Conservation (phyloP, 306 rosid species). For the peach (Prunus persica) region Prunus_persica_NCBIv2 NC_034010.1:23088501-23089000, state of each 20-base stretch:
- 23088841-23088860: background rate
- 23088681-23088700: too few relatives aligned
- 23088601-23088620: background rate
- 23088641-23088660: too few relatives aligned
- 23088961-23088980: slow-evolving; percentile 49
- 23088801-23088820: too few relatives aligned
- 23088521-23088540: background rate
- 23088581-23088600: background rate
- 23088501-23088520: background rate
- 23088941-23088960: slow-evolving; percentile 57
- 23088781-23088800: too few relatives aligned
- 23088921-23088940: slow-evolving; percentile 57
- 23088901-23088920: slow-evolving; percentile 26
- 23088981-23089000: slow-evolving; percentile 56
- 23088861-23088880: background rate
- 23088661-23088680: too few relatives aligned
- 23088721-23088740: too few relatives aligned
- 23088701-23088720: too few relatives aligned
- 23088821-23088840: background rate
- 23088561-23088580: background rate
- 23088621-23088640: too few relatives aligned
- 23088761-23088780: too few relatives aligned
- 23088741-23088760: too few relatives aligned
- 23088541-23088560: too few relatives aligned
- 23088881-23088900: background rate